These are phyloP conservation scores for Ilex aquifolium DNA, from an alignment of 257 asterid species.

Conservation along the genomic window DNA sequence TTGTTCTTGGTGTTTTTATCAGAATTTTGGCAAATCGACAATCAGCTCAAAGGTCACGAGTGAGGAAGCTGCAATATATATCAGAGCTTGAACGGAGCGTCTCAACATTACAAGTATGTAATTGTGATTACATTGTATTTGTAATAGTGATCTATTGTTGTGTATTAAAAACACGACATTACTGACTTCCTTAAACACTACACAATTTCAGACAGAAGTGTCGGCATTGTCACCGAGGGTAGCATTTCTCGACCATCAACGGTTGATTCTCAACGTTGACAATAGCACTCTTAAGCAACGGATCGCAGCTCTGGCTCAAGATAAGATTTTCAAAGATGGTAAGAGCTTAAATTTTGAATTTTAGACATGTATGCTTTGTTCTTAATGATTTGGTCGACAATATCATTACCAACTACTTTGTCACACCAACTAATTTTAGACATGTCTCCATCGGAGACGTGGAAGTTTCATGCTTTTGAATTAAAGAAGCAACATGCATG, in stretches of 20 bases:
- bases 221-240: conserved; percentile 91
- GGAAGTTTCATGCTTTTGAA: too few relatives aligned
- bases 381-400: too few relatives aligned
- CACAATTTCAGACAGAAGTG: conserved; percentile 57
- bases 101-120: conserved; percentile 62
- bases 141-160: not conserved
- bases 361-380: too few relatives aligned
- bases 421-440: too few relatives aligned
- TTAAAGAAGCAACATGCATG: too few relatives aligned
- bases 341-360: conserved; percentile 3
- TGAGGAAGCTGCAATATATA: conserved; percentile 81
- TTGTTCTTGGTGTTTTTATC: not conserved
- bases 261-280: conserved; percentile 77
- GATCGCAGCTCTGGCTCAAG: conserved; percentile 95
- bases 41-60: conserved; percentile 96
- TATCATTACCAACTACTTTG: too few relatives aligned
- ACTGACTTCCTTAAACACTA: not conserved
- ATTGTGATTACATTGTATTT: not conserved
- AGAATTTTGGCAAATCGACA: conserved; percentile 91
- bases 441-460: too few relatives aligned
- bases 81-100: conserved; percentile 96
- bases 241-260: conserved; percentile 82
- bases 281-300: conserved; percentile 84
- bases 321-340: conserved; percentile 93
- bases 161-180: not conserved